Percentiles rank a stretch among this genome's conserved stretches.
These are phyloP conservation scores for Sporisorium exsertum DNA, from an alignment of 1,284 basidiomycete species.

Conservation along the genomic window DNA sequence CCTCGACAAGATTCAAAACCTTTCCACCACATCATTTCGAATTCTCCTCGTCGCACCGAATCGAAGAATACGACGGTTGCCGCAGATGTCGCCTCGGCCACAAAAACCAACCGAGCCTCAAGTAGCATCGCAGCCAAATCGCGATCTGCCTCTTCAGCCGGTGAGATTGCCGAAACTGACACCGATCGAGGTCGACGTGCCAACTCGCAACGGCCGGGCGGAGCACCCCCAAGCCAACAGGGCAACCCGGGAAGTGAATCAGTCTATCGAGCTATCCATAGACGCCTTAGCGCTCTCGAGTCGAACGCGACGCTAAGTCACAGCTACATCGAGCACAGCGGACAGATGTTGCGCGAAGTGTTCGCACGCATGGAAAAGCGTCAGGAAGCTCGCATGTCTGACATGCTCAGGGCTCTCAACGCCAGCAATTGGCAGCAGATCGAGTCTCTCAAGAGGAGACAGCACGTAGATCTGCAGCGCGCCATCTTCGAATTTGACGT, in stretches of 20 bases:
- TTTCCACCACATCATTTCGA: conserved; percentile 9
- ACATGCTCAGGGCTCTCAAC: conserved; percentile 75
- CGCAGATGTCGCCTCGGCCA: neutral
- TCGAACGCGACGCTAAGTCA: conserved; percentile 87
- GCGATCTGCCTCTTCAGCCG: neutral
- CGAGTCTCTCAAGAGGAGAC: conserved; percentile 68
- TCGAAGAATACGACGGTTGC: neutral
- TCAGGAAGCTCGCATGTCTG: conserved; percentile 72
- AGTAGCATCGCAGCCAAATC: neutral
- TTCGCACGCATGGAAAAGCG: conserved; percentile 77
- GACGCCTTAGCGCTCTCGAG: conserved; percentile 86
- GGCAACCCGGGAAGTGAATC: conserved; percentile 73
- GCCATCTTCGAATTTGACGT: conserved; percentile 79
- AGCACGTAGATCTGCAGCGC: conserved; percentile 75
- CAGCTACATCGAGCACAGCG: conserved; percentile 91
- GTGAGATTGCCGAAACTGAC: conserved; percentile 7
- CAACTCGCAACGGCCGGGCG: conserved; percentile 3
- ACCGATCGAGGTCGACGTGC: conserved; percentile 18
- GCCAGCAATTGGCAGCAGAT: conserved; percentile 71
- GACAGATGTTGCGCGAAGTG: conserved; percentile 79
- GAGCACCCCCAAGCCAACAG: neutral
- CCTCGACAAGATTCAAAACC: conserved; percentile 9
- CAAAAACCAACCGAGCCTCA: neutral
- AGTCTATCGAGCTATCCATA: conserved; percentile 96
- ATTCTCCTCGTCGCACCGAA: neutral